These are phyloP conservation scores for Colletotrichum echinochloae DNA, from an alignment of 2,329 filamentous ascomycete species.

Conservation along the genomic window DNA sequence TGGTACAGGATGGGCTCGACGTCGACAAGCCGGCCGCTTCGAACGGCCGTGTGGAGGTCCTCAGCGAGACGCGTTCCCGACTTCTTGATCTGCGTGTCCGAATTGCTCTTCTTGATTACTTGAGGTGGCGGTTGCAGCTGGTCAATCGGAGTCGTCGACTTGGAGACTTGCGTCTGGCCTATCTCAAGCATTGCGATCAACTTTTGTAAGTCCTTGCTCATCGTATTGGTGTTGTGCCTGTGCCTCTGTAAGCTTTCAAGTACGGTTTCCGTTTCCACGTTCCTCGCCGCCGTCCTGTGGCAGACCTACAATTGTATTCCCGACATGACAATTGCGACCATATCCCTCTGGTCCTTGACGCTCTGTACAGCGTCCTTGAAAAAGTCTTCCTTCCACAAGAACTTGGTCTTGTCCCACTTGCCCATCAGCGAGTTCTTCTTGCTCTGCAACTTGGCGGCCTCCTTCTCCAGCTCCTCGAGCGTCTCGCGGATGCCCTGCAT, in stretches of 20 bases:
- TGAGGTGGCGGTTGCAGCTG: slow-evolving; percentile 8
- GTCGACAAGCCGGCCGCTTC: slow-evolving; percentile 6
- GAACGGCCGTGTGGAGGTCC: not conserved
- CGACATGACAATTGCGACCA: slow-evolving; percentile 4
- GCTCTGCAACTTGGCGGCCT: slow-evolving; percentile 12
- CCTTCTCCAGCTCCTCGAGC: slow-evolving; percentile 4
- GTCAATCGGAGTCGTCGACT: not conserved
- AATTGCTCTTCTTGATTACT: slow-evolving; percentile 16
- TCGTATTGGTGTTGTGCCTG: slow-evolving; percentile 2
- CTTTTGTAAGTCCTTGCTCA: not conserved
- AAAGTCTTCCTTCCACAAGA: slow-evolving; percentile 14
- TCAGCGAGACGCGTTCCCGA: not conserved
- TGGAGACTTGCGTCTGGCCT: not conserved
- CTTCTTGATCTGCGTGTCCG: slow-evolving; percentile 23
- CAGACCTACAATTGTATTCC: slow-evolving; percentile 3
- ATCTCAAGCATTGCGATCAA: not conserved
- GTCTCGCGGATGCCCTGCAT: slow-evolving; percentile 5
- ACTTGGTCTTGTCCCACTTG: slow-evolving; percentile 29
- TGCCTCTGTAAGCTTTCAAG: not conserved
- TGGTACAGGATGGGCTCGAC: slow-evolving; percentile 4
- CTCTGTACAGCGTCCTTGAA: slow-evolving; percentile 19
- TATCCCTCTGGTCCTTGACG: slow-evolving; percentile 11
- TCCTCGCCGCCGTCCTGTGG: not conserved
- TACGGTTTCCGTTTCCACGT: not conserved
- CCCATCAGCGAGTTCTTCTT: slow-evolving; percentile 10